Evolutionary conservation across 345 rosid genomes (phyloP), one percentile per base, ranked within the genome.

Genomic region (Alliaria petiolata): DNA sequence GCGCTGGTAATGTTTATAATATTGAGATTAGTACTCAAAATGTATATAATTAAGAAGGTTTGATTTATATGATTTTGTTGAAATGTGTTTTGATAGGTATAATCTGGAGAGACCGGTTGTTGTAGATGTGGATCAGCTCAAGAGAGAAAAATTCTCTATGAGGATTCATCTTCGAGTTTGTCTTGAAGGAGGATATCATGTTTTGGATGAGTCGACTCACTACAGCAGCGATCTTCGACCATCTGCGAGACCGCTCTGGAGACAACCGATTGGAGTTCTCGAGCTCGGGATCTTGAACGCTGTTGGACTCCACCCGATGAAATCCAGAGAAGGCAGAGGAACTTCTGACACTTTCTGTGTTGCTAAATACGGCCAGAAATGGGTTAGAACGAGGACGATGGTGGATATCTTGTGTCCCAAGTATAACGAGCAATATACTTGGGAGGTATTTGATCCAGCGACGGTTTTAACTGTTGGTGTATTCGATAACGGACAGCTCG

Each of bases 181-280:
- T 74, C 85, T 95, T 12, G 99, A 95, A 65, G 99, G 98, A 79
- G 99, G 99, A 16, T 92, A 92, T 19, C 99, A 92, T 76, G 97
- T 95, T 34, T 87, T 92, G 42, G 99, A 95, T 59, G 99, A 95
- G 67, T 92, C 99, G 0, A 92, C 99, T 26, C 96, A 91, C 59
- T 90, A 95, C 26, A 95, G 97, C 17, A 95, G 99, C 26, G 99
- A 95, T 78, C 97, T 91, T 30, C 93, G 97, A 1, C 98, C 97
- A 6, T 88, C 99, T 1, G 98, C 98, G 0, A 92, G 87, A 71
- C 99, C 88, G 50, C 74, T 95, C 1, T 95, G 99, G 99, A 87
- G 87, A 82, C 90, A 85, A 55, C 80, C 90, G 12, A 87, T 90
- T 36, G 99, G 99, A 52, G 80, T 95, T 20, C 84, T 95, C 60